Base-by-base conservation (phyloP, 2,329 filamentous ascomycete species). In the Diaporthe aspalathi region DNA sequence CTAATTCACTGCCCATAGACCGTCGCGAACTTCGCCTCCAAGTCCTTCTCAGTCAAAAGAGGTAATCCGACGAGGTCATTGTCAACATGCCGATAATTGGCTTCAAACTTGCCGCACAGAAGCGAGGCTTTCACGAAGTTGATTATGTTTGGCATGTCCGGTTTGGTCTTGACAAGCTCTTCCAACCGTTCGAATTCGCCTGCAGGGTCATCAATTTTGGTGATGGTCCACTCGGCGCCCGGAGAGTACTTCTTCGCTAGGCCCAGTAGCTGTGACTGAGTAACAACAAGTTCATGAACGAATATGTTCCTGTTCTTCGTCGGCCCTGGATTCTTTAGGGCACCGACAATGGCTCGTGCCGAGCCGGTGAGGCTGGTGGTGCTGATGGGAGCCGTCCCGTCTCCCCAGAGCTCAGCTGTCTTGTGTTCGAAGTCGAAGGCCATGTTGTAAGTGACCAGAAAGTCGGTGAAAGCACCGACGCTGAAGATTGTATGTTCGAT, bases 401-500 rank as follows among this genome's bases (percentile, higher is more conserved):
- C 65, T 7, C 16, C 22, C 49, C 49, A 67, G 32, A 67, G 32
- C 40, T 67, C 32, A 8, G 47, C 47, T 22, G 49, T 67, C 65
- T 67, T 67, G 20, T 54, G 24, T 24, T 52, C 65, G n/a, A 16
- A 67, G 35, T 67, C 47, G 14, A 67, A 67, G 9, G 20, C 32
- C 0, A 32, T 2, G n/a, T 6, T 20, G 22, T 16, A 40, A 5
- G 1, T 53, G 49, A 67, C 32, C 5, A 67, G 9, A 11, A 52
- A 56, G 6, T 67, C 65, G 9, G 65, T 67, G 22, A 56, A 67
- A 5, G 12, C 49, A 1, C 65, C 65, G 32, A 67, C 32, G 14
- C 49, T 53, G 49, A 67, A 67, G 5, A 67, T 67, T 1, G 49
- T 67, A 5, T 67, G 32, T 2, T 67, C 65, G 32, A 67, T 67